Conservation (phyloP, 495 filamentous ascomycete species). For the Neurospora discreta region DNA sequence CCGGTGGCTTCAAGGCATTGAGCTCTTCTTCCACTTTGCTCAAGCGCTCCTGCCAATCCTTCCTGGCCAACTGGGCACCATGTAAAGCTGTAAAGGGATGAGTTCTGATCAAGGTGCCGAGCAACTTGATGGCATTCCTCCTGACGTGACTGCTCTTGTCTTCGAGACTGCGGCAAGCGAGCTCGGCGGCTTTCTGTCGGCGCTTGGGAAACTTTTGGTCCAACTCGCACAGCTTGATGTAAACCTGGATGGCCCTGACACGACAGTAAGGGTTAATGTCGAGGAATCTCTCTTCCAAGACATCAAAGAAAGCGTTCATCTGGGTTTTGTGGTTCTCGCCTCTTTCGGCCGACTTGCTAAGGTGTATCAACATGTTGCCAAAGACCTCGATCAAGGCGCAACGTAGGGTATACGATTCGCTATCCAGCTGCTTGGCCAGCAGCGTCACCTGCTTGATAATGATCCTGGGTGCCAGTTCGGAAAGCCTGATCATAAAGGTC, state of each 20-base stretch:
- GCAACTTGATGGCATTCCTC: conserved; percentile 86
- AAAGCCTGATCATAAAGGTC: conserved; percentile 89
- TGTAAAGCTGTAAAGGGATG: conserved; percentile 92
- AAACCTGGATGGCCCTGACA: conserved; percentile 85
- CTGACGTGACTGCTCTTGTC: conserved; percentile 98
- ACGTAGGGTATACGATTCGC: conserved; percentile 91
- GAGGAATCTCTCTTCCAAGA: conserved; percentile 89
- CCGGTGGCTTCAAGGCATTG: conserved; percentile 66
- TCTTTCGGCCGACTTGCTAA: conserved; percentile 82
- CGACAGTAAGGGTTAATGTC: conserved; percentile 97
- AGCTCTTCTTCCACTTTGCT: conserved; percentile 74
- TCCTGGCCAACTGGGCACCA: conserved; percentile 70
- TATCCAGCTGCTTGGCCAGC: conserved; percentile 86
- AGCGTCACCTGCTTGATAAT: conserved; percentile 97
- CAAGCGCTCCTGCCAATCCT: conserved; percentile 73
- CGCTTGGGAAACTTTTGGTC: conserved; percentile 92
- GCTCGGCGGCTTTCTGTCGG: conserved; percentile 70
- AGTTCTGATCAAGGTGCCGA: conserved; percentile 76
- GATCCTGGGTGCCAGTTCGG: conserved; percentile 81
- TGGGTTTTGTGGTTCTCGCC: conserved; percentile 86
- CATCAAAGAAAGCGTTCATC: conserved; percentile 92
- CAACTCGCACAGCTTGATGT: conserved; percentile 79
- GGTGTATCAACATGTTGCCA: conserved; percentile 86
- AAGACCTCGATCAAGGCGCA: conserved; percentile 96
- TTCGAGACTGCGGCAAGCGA: conserved; percentile 79